phyloP scores from a whole-genome alignment of 75 land plant species.

The Cupressus sempervirens region DNA sequence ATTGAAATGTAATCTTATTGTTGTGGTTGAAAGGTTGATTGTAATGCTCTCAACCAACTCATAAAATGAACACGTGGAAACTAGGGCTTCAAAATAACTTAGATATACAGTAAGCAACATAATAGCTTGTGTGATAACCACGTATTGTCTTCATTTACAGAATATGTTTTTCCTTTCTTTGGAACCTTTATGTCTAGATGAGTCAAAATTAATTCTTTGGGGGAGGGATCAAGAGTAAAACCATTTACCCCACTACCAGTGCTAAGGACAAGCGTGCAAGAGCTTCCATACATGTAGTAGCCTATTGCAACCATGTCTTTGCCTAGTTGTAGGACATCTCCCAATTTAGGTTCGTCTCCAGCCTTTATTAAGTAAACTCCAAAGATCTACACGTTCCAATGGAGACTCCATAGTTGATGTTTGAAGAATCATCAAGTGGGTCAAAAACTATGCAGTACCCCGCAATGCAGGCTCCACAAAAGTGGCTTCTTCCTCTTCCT shows the following conservation, averaged over 20 bases:
- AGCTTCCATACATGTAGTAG: constrained; percentile 99
- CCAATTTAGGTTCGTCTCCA: constrained; percentile 43
- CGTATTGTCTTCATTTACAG: constrained; percentile 57
- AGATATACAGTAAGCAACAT: too few species aligned
- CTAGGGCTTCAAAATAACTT: too few species aligned
- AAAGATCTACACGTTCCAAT: constrained; percentile 97
- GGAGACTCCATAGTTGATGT: constrained; percentile 99
- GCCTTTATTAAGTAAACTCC: constrained; percentile 83
- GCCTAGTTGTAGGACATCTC: constrained; percentile 89
- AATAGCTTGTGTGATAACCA: too few species aligned
- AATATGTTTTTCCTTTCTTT: constrained; percentile 96
- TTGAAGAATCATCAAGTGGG: constrained; percentile 97
- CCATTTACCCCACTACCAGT: constrained; percentile 95
- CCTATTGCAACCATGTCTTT: constrained; percentile 94
- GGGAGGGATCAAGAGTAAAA: constrained; percentile 96
- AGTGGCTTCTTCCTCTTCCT: constrained; percentile 93
- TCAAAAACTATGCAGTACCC: constrained; percentile 98
- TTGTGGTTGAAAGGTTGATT: too few species aligned
- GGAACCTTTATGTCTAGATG: constrained; percentile 96
- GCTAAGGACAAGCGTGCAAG: constrained; percentile 96
- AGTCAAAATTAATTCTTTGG: constrained; percentile 94
- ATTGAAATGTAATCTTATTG: too few species aligned
- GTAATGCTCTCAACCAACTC: too few species aligned
- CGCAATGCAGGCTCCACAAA: constrained; percentile 67
- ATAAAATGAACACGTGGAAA: too few species aligned